Conservation (phyloP, 176 grass and related monocot genomes). For the Aegilops speltoides region DNA sequence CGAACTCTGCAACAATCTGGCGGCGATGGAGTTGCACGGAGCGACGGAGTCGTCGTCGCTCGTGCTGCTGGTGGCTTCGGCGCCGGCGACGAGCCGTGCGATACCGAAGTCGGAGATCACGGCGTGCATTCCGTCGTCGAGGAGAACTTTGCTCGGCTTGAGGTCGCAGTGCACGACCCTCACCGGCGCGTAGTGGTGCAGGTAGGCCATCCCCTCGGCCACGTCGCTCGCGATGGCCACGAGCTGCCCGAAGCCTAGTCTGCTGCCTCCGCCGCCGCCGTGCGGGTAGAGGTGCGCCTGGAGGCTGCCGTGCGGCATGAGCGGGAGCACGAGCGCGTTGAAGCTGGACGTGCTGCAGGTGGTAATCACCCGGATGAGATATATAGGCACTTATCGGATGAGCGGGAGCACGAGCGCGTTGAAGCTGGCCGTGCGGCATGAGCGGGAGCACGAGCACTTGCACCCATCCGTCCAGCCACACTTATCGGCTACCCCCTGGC, state of each 20-base stretch:
- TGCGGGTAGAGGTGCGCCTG: no score
- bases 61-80: conserved; percentile 22
- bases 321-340: no score
- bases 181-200: conserved; percentile 84
- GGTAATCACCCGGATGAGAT: no score
- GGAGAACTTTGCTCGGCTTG: conserved; percentile 84
- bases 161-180: conserved; percentile 84
- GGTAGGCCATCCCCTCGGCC: conserved; percentile 78
- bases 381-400: no score
- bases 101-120: conserved; percentile 87
- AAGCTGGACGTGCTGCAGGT: no score
- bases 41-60: no score
- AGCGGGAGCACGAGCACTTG: no score
- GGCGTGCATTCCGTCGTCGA: conserved; percentile 73
- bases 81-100: conserved; percentile 47
- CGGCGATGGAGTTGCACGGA: conserved; percentile 54
- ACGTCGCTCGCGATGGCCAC: conserved; percentile 67
- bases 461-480: no score
- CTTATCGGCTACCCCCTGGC: no score
- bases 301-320: no score
- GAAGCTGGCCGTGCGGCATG: no score
- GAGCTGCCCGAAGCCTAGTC: conserved; percentile 43
- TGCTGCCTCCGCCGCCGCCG: not conserved
- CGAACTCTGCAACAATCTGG: conserved; percentile 49
- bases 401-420: no score